Evolutionary conservation across 176 grass and related monocot species (phyloP).

Genomic region (Oryza meridionalis): DNA sequence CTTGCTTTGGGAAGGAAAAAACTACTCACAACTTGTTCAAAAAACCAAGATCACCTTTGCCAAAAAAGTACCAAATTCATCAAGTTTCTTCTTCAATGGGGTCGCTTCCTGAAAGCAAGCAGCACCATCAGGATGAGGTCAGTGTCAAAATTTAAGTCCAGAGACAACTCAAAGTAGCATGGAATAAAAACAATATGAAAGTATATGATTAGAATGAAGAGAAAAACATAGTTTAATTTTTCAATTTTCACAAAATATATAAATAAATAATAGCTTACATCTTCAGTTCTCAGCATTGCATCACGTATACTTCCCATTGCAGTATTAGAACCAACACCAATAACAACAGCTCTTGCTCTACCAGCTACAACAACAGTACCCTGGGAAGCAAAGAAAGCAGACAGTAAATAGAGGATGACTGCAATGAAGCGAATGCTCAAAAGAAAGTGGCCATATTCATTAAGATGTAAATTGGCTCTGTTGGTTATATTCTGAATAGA

Average conservation of each 20-base stretch:
- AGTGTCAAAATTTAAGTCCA: constrained; percentile 28
- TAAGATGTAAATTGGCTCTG: not conserved
- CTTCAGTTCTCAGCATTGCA: constrained; percentile 91
- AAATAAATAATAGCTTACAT: constrained; percentile 63
- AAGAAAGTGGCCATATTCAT: not conserved
- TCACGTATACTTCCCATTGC: constrained; percentile 99
- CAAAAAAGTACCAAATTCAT: constrained; percentile 97
- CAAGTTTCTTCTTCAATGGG: constrained; percentile 97
- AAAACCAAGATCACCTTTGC: constrained; percentile 74
- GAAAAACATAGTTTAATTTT: constrained; percentile 23
- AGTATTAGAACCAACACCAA: constrained; percentile 91
- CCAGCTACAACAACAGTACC: constrained; percentile 96
- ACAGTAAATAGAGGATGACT: not conserved
- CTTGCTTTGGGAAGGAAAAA: constrained; percentile 21
- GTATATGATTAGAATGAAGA: constrained; percentile 26
- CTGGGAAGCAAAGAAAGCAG: constrained; percentile 49
- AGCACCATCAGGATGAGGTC: not conserved
- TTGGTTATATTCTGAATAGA: not conserved
- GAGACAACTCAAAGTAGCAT: not conserved
- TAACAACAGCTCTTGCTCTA: constrained; percentile 90
- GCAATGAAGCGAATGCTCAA: constrained; percentile 6
- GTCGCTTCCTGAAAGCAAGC: constrained; percentile 71
- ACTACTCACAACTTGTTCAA: constrained; percentile 40
- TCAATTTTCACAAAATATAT: constrained; percentile 12
- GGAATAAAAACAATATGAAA: constrained; percentile 5